Conservation (phyloP, 2,329 filamentous ascomycete species). For the Aspergillus flavus region DNA sequence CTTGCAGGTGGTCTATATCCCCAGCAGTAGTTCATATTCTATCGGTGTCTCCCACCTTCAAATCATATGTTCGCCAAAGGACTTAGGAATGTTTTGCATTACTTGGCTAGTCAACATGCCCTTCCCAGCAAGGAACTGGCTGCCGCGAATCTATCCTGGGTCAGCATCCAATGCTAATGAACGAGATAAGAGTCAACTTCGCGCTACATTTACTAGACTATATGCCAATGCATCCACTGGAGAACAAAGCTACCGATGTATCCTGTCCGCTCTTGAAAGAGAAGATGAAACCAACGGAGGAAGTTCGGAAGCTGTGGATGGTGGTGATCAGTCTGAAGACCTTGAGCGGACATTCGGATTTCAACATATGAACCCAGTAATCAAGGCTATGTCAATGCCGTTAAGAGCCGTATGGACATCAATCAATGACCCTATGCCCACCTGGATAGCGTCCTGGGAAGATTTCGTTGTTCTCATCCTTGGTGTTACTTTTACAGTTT, state of each 20-base stretch:
- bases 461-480: neutral
- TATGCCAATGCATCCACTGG: neutral
- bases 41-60: slow-evolving; percentile 25
- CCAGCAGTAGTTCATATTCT: slow-evolving; percentile 1
- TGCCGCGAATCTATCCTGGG: slow-evolving; percentile 29
- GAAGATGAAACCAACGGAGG: too few relatives aligned
- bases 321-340: neutral
- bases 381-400: neutral
- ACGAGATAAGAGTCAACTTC: slow-evolving; percentile 14
- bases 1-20: slow-evolving; percentile 25
- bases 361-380: neutral
- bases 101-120: slow-evolving; percentile 28
- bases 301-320: neutral
- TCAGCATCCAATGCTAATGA: slow-evolving; percentile 10
- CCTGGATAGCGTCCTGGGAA: neutral
- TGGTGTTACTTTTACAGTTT: neutral
- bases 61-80: slow-evolving; percentile 27
- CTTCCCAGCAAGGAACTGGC: slow-evolving; percentile 21
- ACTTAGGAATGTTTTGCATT: slow-evolving; percentile 28
- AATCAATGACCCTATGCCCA: neutral
- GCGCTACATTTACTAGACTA: slow-evolving; percentile 11
- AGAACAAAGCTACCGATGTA: neutral
- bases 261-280: neutral
- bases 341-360: too few relatives aligned
- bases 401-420: neutral